Evolutionary conservation across 2,329 filamentous ascomycete species (phyloP), one percentile per base, ranked within the genome.

Genomic region (Neurospora crassa): DNA sequence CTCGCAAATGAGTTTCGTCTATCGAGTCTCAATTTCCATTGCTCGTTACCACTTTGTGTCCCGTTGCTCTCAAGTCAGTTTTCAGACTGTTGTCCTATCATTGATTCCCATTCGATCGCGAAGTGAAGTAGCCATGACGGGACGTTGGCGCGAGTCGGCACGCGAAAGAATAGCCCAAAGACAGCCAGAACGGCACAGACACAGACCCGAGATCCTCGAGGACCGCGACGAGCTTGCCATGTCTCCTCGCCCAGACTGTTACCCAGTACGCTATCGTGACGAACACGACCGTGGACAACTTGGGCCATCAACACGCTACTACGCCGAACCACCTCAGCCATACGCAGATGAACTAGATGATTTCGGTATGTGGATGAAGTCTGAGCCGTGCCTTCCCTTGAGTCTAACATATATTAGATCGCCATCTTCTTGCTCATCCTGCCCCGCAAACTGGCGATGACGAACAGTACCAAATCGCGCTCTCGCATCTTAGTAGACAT

Each of bases 321-420:
- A 45, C 41, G 29, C 70, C 29, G 10, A 18, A 43, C 10, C 43
- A 40, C 67, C 34, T 29, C 18, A 12, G 11, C 20, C n/a, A 3
- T 72, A 72, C 29, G 63, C 72, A 24, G 73, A 75, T 69, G 74
- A 70, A 10, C 68, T 76, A 42, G 75, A 76, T 42, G 74, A 75
- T 40, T 76, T 76, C 41, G 75, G 75, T 75, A 42, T 67, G 72
- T 45, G 47, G n/a, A 10, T 2, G 8, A 24, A 16, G 18, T 29
- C 10, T 8, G 42, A 20, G 4, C 6, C 6, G 2, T 41, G 14
- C 2, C n/a, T 11, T 5, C 1, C 8, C n/a, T 12, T 18, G 5
- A 37, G 24, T 63, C 68, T 74, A 34, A 75, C 70, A 29, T 16
- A 3, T 1, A 7, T 5, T 34, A 75, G 73, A 74, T 18, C 68